Evolutionary conservation across 352 stramenopile genomes (phyloP).

Genomic region (Phytophthora pluvialis): DNA sequence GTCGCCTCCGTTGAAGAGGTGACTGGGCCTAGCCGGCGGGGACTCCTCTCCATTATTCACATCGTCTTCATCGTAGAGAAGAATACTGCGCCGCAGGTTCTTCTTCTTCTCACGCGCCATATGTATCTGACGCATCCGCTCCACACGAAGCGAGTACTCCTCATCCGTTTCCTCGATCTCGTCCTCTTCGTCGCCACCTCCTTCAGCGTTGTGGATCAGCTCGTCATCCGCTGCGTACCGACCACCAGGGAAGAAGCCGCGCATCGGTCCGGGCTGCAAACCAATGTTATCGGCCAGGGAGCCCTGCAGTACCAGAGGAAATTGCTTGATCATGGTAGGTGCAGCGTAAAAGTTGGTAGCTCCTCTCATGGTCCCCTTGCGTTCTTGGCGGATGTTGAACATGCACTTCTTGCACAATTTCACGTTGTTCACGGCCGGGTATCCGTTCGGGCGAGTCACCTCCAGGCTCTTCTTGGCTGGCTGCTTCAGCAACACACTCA

Average conservation of each 20-base stretch:
- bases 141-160: constrained; percentile 57
- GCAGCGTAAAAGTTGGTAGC: constrained; percentile 56
- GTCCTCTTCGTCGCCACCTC: constrained; percentile 35
- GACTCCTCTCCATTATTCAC: constrained; percentile 40
- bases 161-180: constrained; percentile 57
- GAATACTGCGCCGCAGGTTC: constrained; percentile 46
- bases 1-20: constrained; percentile 34
- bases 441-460: constrained; percentile 47
- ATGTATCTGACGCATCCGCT: constrained; percentile 68
- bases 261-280: constrained; percentile 35
- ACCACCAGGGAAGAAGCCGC: constrained; percentile 43
- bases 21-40: constrained; percentile 28
- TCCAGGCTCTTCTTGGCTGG: constrained; percentile 52
- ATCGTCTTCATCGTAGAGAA: constrained; percentile 54
- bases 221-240: constrained; percentile 50
- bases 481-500: constrained; percentile 44
- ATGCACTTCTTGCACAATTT: constrained; percentile 86
- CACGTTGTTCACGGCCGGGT: constrained; percentile 67
- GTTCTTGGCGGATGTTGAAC: constrained; percentile 67
- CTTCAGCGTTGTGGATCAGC: constrained; percentile 29
- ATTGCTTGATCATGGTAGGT: constrained; percentile 57
- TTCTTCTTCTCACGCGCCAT: constrained; percentile 73
- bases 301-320: constrained; percentile 48
- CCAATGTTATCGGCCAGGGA: constrained; percentile 40
- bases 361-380: constrained; percentile 57